Conservation (phyloP, 1,284 basidiomycete genomes). For the Serendipita sp. region DNA sequence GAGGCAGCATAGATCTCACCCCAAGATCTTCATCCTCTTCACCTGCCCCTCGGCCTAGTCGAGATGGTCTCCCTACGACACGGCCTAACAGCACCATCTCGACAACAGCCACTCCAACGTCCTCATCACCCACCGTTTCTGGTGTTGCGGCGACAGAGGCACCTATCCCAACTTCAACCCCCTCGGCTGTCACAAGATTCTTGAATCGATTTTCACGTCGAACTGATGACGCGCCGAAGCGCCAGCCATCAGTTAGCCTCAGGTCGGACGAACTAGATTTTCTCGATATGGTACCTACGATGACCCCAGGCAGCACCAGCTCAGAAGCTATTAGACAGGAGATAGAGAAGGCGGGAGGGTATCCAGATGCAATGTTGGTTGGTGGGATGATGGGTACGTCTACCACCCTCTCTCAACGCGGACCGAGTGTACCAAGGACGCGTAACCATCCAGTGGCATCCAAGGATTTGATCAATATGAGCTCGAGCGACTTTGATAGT, state of each 20-base stretch:
- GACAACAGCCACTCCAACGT: constrained; percentile 10
- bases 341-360: neutral
- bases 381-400: neutral
- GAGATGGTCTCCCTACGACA: neutral
- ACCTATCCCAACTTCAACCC: constrained; percentile 18
- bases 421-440: neutral
- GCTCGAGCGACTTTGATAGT: neutral
- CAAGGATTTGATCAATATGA: neutral
- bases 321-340: neutral
- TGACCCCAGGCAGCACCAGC: constrained; percentile 14
- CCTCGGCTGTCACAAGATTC: constrained; percentile 58
- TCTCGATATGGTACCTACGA: constrained; percentile 53
- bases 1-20: neutral
- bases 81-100: neutral
- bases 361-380: neutral
- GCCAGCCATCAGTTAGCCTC: constrained; percentile 20
- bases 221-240: constrained; percentile 5
- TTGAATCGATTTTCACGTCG: constrained; percentile 48
- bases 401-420: neutral
- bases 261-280: constrained; percentile 61
- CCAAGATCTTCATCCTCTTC: neutral
- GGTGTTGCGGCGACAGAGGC: constrained; percentile 9
- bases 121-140: constrained; percentile 12
- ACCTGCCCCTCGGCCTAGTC: neutral
- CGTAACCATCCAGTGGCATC: neutral